These are phyloP conservation scores for Sclerotinia minor DNA, from an alignment of 2,329 filamentous ascomycete genomes.

Conservation along the genomic window DNA sequence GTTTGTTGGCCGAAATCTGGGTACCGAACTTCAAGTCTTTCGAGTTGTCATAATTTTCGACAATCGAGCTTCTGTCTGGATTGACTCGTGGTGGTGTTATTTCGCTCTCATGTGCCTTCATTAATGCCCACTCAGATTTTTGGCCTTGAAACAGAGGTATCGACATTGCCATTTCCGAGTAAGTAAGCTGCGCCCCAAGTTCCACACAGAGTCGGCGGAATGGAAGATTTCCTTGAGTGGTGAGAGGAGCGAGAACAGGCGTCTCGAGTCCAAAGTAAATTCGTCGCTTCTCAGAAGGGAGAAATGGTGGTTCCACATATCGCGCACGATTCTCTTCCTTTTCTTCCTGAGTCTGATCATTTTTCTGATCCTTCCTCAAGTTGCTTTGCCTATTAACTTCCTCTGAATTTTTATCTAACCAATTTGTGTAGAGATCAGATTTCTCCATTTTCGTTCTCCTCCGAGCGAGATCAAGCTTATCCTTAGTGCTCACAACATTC, in stretches of 20 bases:
- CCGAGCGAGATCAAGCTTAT: conserved; percentile 74
- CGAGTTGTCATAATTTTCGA: conserved; percentile 77
- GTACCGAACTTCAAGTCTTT: conserved; percentile 86
- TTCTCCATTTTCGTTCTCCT: conserved; percentile 69
- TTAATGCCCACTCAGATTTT: conserved; percentile 89
- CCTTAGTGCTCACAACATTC: conserved; percentile 69
- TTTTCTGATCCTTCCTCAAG: conserved; percentile 45
- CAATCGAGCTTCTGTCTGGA: conserved; percentile 49
- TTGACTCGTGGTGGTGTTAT: conserved; percentile 68
- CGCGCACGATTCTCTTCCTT: conserved; percentile 72
- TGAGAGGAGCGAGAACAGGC: conserved; percentile 88
- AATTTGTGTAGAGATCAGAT: conserved; percentile 74
- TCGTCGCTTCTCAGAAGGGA: conserved; percentile 87
- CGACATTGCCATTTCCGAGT: conserved; percentile 97
- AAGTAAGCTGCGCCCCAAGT: conserved; percentile 88
- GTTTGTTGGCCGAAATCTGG: conserved; percentile 90
- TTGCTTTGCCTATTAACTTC: conserved; percentile 51
- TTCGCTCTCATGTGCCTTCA: conserved; percentile 90
- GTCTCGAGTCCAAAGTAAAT: conserved; percentile 95
- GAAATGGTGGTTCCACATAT: conserved; percentile 83
- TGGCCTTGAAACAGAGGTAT: conserved; percentile 85
- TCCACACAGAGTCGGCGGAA: conserved; percentile 89
- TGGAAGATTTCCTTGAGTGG: conserved; percentile 93
- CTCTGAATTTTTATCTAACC: conserved; percentile 68
- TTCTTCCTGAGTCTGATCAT: conserved; percentile 45